Conservation (phyloP, 139 green algal genomes). For the Edaphochlamys debaryana region DNA sequence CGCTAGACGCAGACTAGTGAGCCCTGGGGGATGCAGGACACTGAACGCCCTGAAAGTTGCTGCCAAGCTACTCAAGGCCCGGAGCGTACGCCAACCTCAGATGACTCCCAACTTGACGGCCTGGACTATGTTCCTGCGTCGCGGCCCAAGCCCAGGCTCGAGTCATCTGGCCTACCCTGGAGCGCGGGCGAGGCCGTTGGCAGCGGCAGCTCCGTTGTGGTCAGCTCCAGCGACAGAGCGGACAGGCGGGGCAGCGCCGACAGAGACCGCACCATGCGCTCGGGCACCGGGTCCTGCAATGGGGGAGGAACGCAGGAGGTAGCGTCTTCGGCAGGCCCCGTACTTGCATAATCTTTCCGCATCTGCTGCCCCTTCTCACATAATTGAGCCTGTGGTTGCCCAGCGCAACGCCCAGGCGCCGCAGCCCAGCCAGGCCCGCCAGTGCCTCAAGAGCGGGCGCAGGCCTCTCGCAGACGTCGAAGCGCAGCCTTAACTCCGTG, state of each 20-base stretch:
- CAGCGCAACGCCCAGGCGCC: neutral
- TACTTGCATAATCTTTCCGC: too few species aligned
- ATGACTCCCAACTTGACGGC: too few species aligned
- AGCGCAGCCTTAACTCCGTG: neutral
- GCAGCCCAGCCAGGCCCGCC: neutral
- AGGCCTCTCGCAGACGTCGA: neutral
- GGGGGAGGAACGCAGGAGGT: neutral
- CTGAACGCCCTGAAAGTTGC: too few species aligned
- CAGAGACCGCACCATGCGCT: conserved; percentile 3
- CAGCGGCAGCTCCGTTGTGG: conserved; percentile 6
- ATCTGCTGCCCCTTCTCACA: neutral
- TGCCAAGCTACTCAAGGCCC: too few species aligned
- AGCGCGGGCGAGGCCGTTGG: neutral
- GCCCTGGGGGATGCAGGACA: too few species aligned
- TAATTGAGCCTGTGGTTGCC: conserved; percentile 15
- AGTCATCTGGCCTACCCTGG: too few species aligned
- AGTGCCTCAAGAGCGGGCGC: conserved; percentile 2
- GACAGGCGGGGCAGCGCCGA: neutral
- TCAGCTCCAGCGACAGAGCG: conserved; percentile 16
- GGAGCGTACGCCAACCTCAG: too few species aligned
- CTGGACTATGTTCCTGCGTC: too few species aligned
- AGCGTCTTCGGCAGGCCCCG: neutral
- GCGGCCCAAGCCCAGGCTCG: too few species aligned
- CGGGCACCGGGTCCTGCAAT: conserved; percentile 1
- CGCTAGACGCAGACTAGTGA: conserved; percentile 3